phyloP scores from a whole-genome alignment of 495 filamentous ascomycete genomes.

The Penicillium egyptiacum region DNA sequence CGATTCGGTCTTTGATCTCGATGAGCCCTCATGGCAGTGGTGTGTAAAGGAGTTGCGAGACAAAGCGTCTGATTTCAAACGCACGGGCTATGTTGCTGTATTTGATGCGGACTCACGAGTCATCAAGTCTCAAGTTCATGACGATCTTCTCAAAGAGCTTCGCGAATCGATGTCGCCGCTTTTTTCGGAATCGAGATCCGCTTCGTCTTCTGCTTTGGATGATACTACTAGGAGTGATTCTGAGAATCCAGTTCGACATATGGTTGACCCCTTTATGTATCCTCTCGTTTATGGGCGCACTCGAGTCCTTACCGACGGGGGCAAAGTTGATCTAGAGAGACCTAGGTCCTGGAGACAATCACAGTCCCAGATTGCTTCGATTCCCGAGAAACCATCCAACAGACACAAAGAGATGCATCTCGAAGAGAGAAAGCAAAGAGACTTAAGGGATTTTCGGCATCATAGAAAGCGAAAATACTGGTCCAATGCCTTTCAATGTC shows the following conservation, averaged over 20 bases:
- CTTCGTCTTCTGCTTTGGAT: slow-evolving; percentile 5
- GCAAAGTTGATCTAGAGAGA: slow-evolving; percentile 14
- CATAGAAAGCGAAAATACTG: slow-evolving; percentile 6
- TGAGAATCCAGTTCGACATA: slow-evolving; percentile 9
- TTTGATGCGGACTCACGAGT: slow-evolving; percentile 18
- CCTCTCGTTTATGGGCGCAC: slow-evolving; percentile 15
- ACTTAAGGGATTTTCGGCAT: background rate
- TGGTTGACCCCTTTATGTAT: slow-evolving; percentile 16
- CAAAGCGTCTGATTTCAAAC: slow-evolving; percentile 15
- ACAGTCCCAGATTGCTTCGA: slow-evolving; percentile 10
- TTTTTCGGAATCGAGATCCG: slow-evolving; percentile 12
- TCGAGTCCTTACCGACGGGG: slow-evolving; percentile 13
- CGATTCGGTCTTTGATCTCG: slow-evolving; percentile 13
- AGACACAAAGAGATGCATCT: background rate
- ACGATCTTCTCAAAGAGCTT: slow-evolving; percentile 9
- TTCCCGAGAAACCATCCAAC: slow-evolving; percentile 5
- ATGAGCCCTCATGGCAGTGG: slow-evolving; percentile 16
- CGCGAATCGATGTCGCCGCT: slow-evolving; percentile 11
- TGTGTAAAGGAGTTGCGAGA: slow-evolving; percentile 17
- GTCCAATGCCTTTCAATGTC: slow-evolving; percentile 15
- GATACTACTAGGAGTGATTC: background rate
- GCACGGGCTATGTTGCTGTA: slow-evolving; percentile 13
- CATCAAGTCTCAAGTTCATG: slow-evolving; percentile 8
- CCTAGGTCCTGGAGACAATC: slow-evolving; percentile 8
- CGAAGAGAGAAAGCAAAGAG: background rate